These are phyloP conservation scores for Lunasporangiospora selenospora DNA, from an alignment of 192 early-diverging fungal genomes.

Conservation along the genomic window DNA sequence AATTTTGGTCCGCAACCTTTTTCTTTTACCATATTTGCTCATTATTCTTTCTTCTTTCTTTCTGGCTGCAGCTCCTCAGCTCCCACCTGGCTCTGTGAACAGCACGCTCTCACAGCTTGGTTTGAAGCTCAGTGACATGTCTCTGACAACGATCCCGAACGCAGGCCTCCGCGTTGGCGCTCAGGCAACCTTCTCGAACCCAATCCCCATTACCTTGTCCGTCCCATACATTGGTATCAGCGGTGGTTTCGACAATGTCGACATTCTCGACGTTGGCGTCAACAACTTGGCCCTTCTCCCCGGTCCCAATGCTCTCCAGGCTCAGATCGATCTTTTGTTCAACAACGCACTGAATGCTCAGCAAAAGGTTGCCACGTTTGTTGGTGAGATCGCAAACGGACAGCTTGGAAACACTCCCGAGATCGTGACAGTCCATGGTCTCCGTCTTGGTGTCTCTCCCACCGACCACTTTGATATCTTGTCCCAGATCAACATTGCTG, in stretches of 20 bases:
- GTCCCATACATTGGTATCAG: conserved; percentile 7
- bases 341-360: conserved; percentile 3
- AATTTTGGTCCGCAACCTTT: too few relatives aligned
- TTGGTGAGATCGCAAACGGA: neutral
- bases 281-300: conserved; percentile 1
- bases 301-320: conserved; percentile 4
- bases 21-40: neutral
- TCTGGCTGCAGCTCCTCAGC: conserved; percentile 11
- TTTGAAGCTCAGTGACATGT: conserved; percentile 23
- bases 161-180: conserved; percentile 41
- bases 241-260: conserved; percentile 7
- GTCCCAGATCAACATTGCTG: conserved; percentile 6
- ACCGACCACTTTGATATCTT: conserved; percentile 5
- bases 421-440: neutral
- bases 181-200: conserved; percentile 13
- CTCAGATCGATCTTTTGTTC: conserved; percentile 1
- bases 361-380: neutral
- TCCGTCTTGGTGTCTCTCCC: conserved; percentile 8
- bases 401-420: conserved; percentile 7
- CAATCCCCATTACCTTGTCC: neutral
- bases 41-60: neutral
- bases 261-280: neutral
- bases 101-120: conserved; percentile 28
- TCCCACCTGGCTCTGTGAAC: conserved; percentile 24
- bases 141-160: conserved; percentile 35